These are phyloP conservation scores for Penicillium waksmanii DNA, from an alignment of 495 filamentous ascomycete species.

Conservation along the genomic window DNA sequence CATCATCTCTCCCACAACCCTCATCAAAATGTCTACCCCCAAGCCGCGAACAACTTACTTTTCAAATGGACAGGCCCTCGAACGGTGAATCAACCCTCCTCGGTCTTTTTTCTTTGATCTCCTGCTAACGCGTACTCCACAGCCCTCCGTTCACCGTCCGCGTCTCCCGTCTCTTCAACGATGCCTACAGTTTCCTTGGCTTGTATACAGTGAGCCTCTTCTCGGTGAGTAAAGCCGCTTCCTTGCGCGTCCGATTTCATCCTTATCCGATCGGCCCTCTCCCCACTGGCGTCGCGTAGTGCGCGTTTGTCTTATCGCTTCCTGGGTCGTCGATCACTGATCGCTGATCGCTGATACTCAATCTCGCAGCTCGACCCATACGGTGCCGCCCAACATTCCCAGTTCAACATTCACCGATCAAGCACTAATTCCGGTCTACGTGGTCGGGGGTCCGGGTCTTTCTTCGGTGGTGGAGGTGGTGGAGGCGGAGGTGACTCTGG, in stretches of 20 bases:
- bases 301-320: not conserved
- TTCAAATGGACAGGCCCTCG: slow-evolving; percentile 43
- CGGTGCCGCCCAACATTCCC: slow-evolving; percentile 62
- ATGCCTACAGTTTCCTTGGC: slow-evolving; percentile 48
- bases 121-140: slow-evolving; percentile 2
- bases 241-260: not conserved
- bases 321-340: not conserved
- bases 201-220: slow-evolving; percentile 49
- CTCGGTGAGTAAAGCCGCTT: slow-evolving; percentile 32
- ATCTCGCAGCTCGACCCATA: slow-evolving; percentile 65
- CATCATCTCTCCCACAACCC: not conserved
- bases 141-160: slow-evolving; percentile 51
- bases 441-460: slow-evolving; percentile 32
- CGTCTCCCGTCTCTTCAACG: slow-evolving; percentile 47
- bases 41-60: slow-evolving; percentile 37
- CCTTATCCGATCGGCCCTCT: not conserved
- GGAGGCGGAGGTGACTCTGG: slow-evolving; percentile 33
- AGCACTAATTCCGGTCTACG: slow-evolving; percentile 25
- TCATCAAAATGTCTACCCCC: slow-evolving; percentile 34
- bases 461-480: slow-evolving; percentile 31
- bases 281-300: not conserved
- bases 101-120: too few species aligned
- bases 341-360: slow-evolving; percentile 21
- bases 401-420: slow-evolving; percentile 57
- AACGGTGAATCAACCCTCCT: slow-evolving; percentile 27